phyloP scores from a whole-genome alignment of 2,329 filamentous ascomycete species.

The Elsinoe batatas region DNA sequence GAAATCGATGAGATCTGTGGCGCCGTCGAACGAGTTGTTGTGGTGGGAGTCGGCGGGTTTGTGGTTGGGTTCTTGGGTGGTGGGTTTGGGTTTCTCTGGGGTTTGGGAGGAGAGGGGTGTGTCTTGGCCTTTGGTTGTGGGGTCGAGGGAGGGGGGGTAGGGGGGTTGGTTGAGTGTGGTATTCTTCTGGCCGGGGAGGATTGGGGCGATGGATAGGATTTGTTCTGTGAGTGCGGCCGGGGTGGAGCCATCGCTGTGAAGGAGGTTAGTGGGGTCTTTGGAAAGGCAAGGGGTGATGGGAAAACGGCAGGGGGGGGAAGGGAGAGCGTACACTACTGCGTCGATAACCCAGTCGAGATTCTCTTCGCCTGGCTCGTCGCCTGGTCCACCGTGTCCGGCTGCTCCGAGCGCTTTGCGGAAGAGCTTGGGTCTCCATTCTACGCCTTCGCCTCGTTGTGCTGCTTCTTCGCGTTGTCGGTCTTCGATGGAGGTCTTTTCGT shows the following conservation, averaged over 20 bases:
- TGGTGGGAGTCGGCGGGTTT: slow-evolving; percentile 1
- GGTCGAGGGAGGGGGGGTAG: slow-evolving; percentile 6
- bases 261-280: slow-evolving; percentile 14
- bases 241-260: slow-evolving; percentile 49
- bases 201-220: slow-evolving; percentile 75
- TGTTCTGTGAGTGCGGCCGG: slow-evolving; percentile 62
- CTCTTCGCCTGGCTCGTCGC: slow-evolving; percentile 67
- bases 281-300: slow-evolving; percentile 13
- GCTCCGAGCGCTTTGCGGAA: slow-evolving; percentile 68
- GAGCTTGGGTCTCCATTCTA: slow-evolving; percentile 79
- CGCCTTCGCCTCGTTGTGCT: slow-evolving; percentile 64
- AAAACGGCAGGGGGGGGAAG: background rate
- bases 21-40: background rate
- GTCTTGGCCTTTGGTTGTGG: slow-evolving; percentile 4
- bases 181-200: slow-evolving; percentile 65
- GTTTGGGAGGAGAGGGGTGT: slow-evolving; percentile 3
- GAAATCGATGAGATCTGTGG: slow-evolving; percentile 14
- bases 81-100: slow-evolving; percentile 14
- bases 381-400: slow-evolving; percentile 46
- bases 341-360: slow-evolving; percentile 93
- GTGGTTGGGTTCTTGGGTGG: background rate
- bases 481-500: slow-evolving; percentile 94
- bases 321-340: slow-evolving; percentile 58
- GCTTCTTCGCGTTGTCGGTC: slow-evolving; percentile 86
- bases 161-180: slow-evolving; percentile 43